Base-by-base conservation (phyloP, 2,329 filamentous ascomycete genomes). In the Neonectria punicea region DNA sequence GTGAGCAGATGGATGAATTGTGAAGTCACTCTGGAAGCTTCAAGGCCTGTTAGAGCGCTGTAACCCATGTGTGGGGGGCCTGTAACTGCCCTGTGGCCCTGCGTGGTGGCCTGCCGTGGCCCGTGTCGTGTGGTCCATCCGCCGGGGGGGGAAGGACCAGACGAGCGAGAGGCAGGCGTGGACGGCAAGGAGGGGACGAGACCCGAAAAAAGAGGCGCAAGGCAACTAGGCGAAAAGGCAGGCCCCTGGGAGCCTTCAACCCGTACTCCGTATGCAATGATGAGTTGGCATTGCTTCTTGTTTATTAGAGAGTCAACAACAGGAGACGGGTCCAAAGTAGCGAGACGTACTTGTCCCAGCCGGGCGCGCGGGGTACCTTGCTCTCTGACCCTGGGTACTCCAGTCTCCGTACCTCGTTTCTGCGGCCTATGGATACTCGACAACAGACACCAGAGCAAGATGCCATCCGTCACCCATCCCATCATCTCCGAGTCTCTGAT, bases 211-310 rank as follows among this genome's bases (percentile, higher is more conserved):
- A 64, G 65, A 69, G 65, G 68, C 67, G 70, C 59, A 66, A 73
- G 70, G 70, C 68, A 70, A 73, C 62, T 66, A 69, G 67, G 22
- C 22, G 22, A 22, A 22, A 22, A 22, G 22, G 63, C 63, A 71
- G 62, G 67, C 62, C 61, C 64, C 53, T 55, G 58, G 60, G 54
- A 74, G 68, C 70, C 80, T 78, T 79, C 79, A 80, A 80, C 79
- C 80, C 83, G 85, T 85, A 92, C 90, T 79, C 80, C 83, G 85
- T 85, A 92, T 90, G 90, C 89, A 91, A 80, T 88, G 89, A 91
- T 92, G 90, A 89, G 90, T 87, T 92, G 90, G 89, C 90, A 92
- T 80, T 88, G 85, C 86, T 80, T 75, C 72, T 76, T 82, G 82
- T 86, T 83, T 82, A 84, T 85, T 86, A 84, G 83, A 78, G 75